Evolutionary conservation across 1,284 basidiomycete genomes (phyloP).

Genomic region (Vanrija sp.): DNA sequence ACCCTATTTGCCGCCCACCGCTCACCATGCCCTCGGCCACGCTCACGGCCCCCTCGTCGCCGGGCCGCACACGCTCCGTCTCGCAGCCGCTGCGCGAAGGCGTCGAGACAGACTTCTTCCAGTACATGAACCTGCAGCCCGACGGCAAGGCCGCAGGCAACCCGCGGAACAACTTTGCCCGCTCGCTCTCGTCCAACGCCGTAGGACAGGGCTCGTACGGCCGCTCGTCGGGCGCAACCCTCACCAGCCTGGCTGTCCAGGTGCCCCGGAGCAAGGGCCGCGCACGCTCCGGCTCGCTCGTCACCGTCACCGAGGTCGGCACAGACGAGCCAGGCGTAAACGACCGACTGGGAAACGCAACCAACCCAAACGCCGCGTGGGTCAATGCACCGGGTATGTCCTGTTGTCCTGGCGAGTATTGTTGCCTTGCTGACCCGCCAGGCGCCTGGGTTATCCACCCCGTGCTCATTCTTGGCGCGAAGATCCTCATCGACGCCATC

Average conservation of each 20-base stretch:
- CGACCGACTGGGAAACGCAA: slow-evolving; percentile 70
- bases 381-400: slow-evolving; percentile 90
- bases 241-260: background rate
- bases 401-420: background rate
- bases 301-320: slow-evolving; percentile 84
- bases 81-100: slow-evolving; percentile 45
- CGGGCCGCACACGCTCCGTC: slow-evolving; percentile 37
- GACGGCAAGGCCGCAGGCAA: background rate
- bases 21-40: slow-evolving; percentile 25
- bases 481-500: slow-evolving; percentile 88
- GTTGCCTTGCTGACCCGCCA: slow-evolving; percentile 38
- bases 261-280: slow-evolving; percentile 9
- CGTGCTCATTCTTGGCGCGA: slow-evolving; percentile 83
- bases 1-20: background rate
- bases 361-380: slow-evolving; percentile 95
- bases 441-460: slow-evolving; percentile 98
- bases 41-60: slow-evolving; percentile 30
- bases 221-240: slow-evolving; percentile 3
- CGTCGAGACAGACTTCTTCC: slow-evolving; percentile 27
- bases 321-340: slow-evolving; percentile 69
- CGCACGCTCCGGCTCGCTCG: slow-evolving; percentile 50
- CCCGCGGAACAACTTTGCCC: slow-evolving; percentile 8
- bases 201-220: slow-evolving; percentile 4
- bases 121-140: background rate
- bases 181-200: slow-evolving; percentile 5